These are phyloP conservation scores for Trichophyton mentagrophytes DNA, from an alignment of 2,329 filamentous ascomycete genomes.

Conservation along the genomic window DNA sequence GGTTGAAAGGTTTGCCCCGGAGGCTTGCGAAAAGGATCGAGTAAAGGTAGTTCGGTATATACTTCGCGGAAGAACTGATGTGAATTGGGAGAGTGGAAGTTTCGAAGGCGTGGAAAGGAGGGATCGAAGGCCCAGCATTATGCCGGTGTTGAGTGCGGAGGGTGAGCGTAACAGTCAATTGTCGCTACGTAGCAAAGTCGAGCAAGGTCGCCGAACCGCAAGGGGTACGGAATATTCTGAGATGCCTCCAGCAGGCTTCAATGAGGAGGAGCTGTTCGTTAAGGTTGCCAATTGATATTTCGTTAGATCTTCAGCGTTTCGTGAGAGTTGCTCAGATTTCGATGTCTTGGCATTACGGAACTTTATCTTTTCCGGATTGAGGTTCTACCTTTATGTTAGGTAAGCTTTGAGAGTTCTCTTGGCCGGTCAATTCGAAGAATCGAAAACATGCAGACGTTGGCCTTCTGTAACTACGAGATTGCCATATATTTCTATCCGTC, in stretches of 20 bases:
- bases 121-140: constrained; percentile 26
- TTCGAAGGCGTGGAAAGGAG: constrained; percentile 22
- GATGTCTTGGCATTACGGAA: background rate
- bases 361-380: background rate
- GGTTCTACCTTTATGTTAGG: background rate
- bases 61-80: constrained; percentile 18
- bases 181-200: background rate
- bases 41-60: constrained; percentile 18
- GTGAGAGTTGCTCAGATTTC: background rate
- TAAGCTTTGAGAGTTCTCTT: too few species aligned
- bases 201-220: background rate
- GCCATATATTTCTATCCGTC: too few species aligned
- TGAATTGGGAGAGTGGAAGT: constrained; percentile 24
- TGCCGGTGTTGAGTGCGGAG: background rate
- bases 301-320: background rate
- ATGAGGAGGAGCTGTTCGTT: background rate
- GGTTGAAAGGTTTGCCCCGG: background rate
- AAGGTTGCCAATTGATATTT: background rate
- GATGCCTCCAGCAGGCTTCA: background rate
- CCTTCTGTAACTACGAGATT: too few species aligned
- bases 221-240: background rate
- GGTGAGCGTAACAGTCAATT: background rate
- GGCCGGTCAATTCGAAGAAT: too few species aligned
- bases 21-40: constrained; percentile 25
- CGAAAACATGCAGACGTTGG: too few species aligned